Percentiles rank a stretch among this genome's conserved stretches.
Conservation (phyloP, 768 basidiomycete species). For the Amyloporia xantha region DNA sequence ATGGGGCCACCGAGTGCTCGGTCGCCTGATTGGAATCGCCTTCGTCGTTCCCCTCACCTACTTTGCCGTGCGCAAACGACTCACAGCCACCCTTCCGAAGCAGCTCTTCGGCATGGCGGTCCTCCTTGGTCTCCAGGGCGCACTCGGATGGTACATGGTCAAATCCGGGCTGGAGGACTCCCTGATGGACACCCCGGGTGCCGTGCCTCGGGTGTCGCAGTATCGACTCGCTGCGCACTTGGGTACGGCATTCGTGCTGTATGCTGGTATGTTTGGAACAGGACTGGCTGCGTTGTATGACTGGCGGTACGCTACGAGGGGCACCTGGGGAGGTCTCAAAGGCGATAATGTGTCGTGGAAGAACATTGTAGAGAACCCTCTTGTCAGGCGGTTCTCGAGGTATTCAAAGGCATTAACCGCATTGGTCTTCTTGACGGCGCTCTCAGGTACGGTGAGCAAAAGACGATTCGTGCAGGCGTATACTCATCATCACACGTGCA, state of each 20-base stretch:
- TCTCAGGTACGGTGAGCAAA: slow-evolving; percentile 60
- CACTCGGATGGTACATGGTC: slow-evolving; percentile 99
- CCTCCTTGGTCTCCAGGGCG: slow-evolving; percentile 87
- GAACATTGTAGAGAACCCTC: slow-evolving; percentile 46
- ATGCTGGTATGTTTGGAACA: slow-evolving; percentile 83
- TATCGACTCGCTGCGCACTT: slow-evolving; percentile 95
- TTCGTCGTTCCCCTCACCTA: slow-evolving; percentile 84
- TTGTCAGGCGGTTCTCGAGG: slow-evolving; percentile 51
- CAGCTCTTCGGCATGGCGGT: slow-evolving; percentile 66
- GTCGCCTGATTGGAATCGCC: slow-evolving; percentile 74
- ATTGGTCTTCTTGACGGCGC: slow-evolving; percentile 84
- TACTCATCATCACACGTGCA: slow-evolving; percentile 23
- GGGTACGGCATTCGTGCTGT: slow-evolving; percentile 86
- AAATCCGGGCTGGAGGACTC: slow-evolving; percentile 89
- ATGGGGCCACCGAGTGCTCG: slow-evolving; percentile 92
- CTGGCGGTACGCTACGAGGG: slow-evolving; percentile 59
- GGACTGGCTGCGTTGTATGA: slow-evolving; percentile 75
- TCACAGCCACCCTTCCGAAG: slow-evolving; percentile 55
- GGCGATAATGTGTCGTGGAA: slow-evolving; percentile 33
- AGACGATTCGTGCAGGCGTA: background rate
- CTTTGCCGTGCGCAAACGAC: slow-evolving; percentile 64
- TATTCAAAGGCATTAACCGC: slow-evolving; percentile 58
- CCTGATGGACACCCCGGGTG: slow-evolving; percentile 70
- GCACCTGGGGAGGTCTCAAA: slow-evolving; percentile 50
- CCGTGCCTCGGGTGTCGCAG: slow-evolving; percentile 92